Evolutionary conservation across 768 basidiomycete species (phyloP), one percentile per base, ranked within the genome.

Genomic region (Leucocoprinus leucothites): DNA sequence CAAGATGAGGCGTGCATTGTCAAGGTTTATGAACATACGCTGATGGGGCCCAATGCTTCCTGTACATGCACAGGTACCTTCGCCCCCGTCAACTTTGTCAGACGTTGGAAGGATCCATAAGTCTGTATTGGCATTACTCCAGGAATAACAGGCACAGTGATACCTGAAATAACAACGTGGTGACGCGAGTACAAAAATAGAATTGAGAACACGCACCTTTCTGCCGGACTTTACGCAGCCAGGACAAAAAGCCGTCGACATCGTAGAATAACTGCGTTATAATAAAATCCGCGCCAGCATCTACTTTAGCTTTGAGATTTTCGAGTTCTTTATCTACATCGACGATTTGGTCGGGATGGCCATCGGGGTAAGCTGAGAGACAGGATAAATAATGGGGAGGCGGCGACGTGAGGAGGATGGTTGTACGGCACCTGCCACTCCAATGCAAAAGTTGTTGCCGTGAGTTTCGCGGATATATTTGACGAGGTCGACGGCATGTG

Each of bases 101-200:
- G 76, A 44, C 97, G 86, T 43, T 89, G 75, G 71, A 99, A 98
- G 0, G 97, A 97, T 3, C 88, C 83, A 67, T 94, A 96, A 21
- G 91, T 98, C 66, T 98, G 97, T 53, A 99, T 93, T 0, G 97
- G 96, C 94, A 98, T 97, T 52, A 98, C 84, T 9, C 95, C 94
- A 8, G 97, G 94, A 57, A 99, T 87, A 61, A 99, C 84, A 0
- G 97, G 96, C 1, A 94, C 82, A 0, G 70, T 79, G 64, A 99
- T 94, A 28, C 95, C 97, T 95, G 42, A 8, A n/a, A 1, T 2
- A 18, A 52, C 47, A 19, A 16, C 18, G 59, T 14, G 9, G 48
- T 31, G 1, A 24, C n/a, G 36, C 25, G 41, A 42, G 46, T 26
- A 18, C 38, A 41, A 16, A 48, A 25, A 41, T 18, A 41, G 28